A percentile compares a stretch with the other conserved stretches of the same genome.
phyloP scores from a whole-genome alignment of 257 asterid species.

The Verbena officinalis region DNA sequence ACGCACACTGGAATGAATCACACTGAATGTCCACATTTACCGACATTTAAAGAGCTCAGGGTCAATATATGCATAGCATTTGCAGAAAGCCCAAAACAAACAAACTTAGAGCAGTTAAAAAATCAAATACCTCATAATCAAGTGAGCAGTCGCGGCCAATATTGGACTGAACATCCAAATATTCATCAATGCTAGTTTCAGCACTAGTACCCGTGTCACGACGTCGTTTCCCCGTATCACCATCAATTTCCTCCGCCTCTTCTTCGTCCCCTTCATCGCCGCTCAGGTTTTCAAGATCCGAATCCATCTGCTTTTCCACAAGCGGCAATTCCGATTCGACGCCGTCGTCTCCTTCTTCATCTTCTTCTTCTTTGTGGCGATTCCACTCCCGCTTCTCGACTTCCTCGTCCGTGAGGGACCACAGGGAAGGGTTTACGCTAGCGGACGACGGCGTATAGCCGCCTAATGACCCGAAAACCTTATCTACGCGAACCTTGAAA shows the following conservation, averaged over 20 bases:
- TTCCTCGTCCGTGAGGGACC: conserved; percentile 85
- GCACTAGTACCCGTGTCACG: conserved; percentile 16
- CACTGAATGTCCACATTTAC: too few relatives aligned
- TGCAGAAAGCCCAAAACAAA: not conserved
- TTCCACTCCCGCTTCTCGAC: conserved; percentile 63
- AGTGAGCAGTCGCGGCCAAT: conserved; percentile 90
- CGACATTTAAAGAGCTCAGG: too few relatives aligned
- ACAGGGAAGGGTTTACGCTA: conserved; percentile 41
- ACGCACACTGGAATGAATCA: too few relatives aligned
- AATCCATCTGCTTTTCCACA: conserved; percentile 10
- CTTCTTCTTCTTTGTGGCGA: conserved; percentile 38
- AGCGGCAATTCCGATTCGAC: conserved; percentile 32
- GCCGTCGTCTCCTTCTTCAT: conserved; percentile 30
- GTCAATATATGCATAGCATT: too few relatives aligned
- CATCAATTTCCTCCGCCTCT: conserved; percentile 39
- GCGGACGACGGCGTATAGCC: conserved; percentile 31
- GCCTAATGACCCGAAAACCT: conserved; percentile 69
- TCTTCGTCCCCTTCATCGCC: conserved; percentile 31
- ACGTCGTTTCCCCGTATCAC: conserved; percentile 30
- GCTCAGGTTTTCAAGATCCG: conserved; percentile 44
- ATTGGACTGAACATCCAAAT: conserved; percentile 58
- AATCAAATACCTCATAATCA: conserved; percentile 69
- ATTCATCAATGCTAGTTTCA: conserved; percentile 37
- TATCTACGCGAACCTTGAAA: conserved; percentile 81
- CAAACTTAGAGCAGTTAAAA: not conserved